Evolutionary conservation across 1,139 yeast species (phyloP).

Genomic region (Candida frijolesensis): DNA sequence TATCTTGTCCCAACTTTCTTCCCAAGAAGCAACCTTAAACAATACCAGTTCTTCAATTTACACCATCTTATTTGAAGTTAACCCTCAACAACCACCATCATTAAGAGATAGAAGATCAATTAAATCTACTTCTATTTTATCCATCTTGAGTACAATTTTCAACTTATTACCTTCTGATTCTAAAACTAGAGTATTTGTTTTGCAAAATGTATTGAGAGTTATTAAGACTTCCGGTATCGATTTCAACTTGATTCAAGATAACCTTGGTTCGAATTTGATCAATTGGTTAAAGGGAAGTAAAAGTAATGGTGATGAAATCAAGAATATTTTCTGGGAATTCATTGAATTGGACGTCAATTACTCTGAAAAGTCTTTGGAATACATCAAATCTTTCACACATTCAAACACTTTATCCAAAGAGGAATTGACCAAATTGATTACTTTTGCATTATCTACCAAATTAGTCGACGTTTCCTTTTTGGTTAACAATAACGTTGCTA

Average conservation of each 20-base stretch:
- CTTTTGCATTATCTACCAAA: constrained; percentile 42
- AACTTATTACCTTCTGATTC: constrained; percentile 44
- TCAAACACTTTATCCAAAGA: constrained; percentile 16
- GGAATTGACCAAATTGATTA: constrained; percentile 39
- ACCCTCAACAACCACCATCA: constrained; percentile 42
- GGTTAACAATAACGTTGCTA: constrained; percentile 43
- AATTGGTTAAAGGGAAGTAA: constrained; percentile 38
- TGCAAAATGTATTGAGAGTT: constrained; percentile 36
- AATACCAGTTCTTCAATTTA: constrained; percentile 30
- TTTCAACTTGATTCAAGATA: constrained; percentile 36
- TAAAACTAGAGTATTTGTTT: constrained; percentile 33
- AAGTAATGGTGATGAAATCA: constrained; percentile 32
- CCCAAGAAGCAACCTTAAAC: constrained; percentile 30
- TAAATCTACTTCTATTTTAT: constrained; percentile 45
- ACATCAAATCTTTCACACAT: constrained; percentile 38
- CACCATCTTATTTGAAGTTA: constrained; percentile 32
- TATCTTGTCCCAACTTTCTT: constrained; percentile 32
- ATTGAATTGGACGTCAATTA: constrained; percentile 35
- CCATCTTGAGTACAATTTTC: constrained; percentile 46
- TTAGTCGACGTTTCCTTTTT: constrained; percentile 48
- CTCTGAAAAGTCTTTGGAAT: constrained; percentile 34
- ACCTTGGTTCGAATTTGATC: constrained; percentile 41
- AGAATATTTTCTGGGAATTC: constrained; percentile 42
- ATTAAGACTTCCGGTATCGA: constrained; percentile 35
- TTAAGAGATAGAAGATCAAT: constrained; percentile 52